phyloP scores from a whole-genome alignment of 306 rosid species.

The Cucurbita argyrosperma region DNA sequence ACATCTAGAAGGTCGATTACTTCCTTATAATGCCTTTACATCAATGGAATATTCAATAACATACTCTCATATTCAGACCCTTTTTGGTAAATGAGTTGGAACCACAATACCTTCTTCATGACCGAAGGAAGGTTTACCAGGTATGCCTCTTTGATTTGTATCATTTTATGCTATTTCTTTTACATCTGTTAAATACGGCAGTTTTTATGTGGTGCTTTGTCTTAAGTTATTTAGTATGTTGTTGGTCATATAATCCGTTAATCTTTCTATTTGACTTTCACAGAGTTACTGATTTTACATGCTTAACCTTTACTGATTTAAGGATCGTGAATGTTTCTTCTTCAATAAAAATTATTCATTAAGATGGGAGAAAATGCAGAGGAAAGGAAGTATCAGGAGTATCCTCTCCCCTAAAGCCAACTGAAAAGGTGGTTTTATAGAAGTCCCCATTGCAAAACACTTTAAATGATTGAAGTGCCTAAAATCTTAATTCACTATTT shows the following conservation, averaged over 20 bases:
- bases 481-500: not conserved
- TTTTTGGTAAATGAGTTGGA: constrained; percentile 81
- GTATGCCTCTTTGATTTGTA: constrained; percentile 24
- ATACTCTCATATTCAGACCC: constrained; percentile 52
- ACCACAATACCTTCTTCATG: constrained; percentile 95
- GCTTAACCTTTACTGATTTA: not conserved
- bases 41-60: not conserved
- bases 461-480: not conserved
- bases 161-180: not conserved
- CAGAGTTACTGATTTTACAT: not conserved
- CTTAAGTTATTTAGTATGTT: not conserved
- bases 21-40: not conserved
- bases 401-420: not conserved
- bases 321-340: not conserved
- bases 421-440: not conserved
- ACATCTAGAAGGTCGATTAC: not conserved
- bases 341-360: not conserved
- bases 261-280: not conserved
- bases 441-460: not conserved
- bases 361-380: not conserved
- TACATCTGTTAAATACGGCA: not conserved
- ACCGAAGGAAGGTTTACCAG: constrained; percentile 86
- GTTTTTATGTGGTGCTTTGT: constrained; percentile 1
- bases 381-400: not conserved
- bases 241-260: not conserved